Conservation (phyloP, 371 early-diverging fungal species). For the Mucor piriformis region DNA sequence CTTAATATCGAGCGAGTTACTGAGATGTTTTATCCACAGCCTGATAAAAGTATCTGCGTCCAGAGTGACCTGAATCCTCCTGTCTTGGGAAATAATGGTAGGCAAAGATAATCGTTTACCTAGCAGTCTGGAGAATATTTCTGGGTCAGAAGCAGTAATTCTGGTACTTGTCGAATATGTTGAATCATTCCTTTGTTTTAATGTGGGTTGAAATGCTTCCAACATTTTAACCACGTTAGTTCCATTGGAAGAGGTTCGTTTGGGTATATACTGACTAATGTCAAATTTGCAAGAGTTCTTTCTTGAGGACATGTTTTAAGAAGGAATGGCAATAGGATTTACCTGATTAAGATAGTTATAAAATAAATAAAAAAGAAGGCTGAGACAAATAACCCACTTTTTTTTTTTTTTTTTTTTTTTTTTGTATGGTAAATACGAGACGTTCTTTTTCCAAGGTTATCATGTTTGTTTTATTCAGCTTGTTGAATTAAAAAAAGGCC, state of each 20-base stretch:
- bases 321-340: conserved; percentile 19
- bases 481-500: conserved; percentile 19
- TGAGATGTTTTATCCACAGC: conserved; percentile 17
- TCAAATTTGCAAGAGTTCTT: conserved; percentile 12
- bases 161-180: conserved; percentile 13
- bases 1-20: conserved; percentile 16
- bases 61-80: conserved; percentile 33
- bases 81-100: conserved; percentile 20
- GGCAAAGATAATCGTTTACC: conserved; percentile 25
- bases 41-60: conserved; percentile 33
- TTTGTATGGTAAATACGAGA: conserved; percentile 19
- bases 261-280: conserved; percentile 34
- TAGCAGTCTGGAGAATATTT: conserved; percentile 21
- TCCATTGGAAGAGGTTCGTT: conserved; percentile 29
- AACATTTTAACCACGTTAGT: conserved; percentile 21
- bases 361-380: background rate
- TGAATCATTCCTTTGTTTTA: background rate
- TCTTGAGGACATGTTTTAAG: background rate
- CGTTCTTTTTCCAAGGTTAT: conserved; percentile 13
- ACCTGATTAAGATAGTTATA: background rate
- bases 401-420: conserved; percentile 9
- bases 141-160: conserved; percentile 22
- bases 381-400: background rate
- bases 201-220: conserved; percentile 23
- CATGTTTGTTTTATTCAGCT: conserved; percentile 7